Evolutionary conservation across 106 monocot species (phyloP), one percentile per base, ranked within the genome.

Genomic region (Platanthera zijinensis): DNA sequence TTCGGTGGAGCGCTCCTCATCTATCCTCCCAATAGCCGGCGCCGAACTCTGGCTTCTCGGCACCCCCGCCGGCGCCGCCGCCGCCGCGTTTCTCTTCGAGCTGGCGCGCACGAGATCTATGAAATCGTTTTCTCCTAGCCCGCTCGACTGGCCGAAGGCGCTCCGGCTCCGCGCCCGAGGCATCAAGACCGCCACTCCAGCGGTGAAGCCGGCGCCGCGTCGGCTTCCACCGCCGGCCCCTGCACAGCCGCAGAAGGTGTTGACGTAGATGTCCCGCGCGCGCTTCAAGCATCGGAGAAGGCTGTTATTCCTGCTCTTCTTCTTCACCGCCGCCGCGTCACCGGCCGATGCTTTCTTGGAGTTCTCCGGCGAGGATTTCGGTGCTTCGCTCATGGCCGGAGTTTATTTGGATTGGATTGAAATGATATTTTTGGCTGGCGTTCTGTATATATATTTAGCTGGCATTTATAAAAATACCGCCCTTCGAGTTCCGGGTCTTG

Each of bases 11-110:
- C 8, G 17, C 70, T 70, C 69, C 45, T 69, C 70, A 11, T 66
- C 66, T 66, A 66, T 66, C 66, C 66, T 66, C 10, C 25, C 48
- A 48, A 70, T 70, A 18, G 48, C 48, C 48, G 70, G 70, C 48
- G 70, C 70, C 9, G 2, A 9, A 18, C 70, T 70, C 32, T 48
- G 70, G 7, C 9, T 48, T 46, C 70, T 70, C 14, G 70, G 32
- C 70, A 67, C 67, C 9, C 18, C 70, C 1, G 11, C 70, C 70
- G 5, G 17, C 17, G 17, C 48, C 17, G 46, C 7, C 17, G 70
- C 45, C 1, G 39, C 68, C 39, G 32, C 45, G 48, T 47, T 70
- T 6, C 10, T 39, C 48, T 66, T 25, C 10, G 66, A 66, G 49
- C 72, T 72, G 49, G 72, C 72, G 2, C 72, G 72, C 0, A 61